Evolutionary conservation across 305 asterid genomes (phyloP), one percentile per base, ranked within the genome.

Genomic region (Fraxinus sp.): DNA sequence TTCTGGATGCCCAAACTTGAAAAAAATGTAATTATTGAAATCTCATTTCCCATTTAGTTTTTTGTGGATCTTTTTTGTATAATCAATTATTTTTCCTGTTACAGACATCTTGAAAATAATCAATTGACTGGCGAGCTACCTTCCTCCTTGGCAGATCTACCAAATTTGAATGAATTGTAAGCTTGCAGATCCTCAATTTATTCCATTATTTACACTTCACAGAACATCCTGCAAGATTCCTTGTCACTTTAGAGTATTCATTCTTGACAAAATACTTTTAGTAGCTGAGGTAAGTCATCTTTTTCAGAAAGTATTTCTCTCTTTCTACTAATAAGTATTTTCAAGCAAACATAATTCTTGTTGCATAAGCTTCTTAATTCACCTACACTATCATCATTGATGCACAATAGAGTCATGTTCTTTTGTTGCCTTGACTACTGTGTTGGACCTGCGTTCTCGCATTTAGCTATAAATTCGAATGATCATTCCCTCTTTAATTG

Each of bases 71-170:
- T 39, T 78, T 74, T 68, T 75, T 33, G 39, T 26, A 77, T 24
- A 64, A 81, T 73, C 83, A 79, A 79, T 82, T 70, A 82, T 66
- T 82, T 82, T 80, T 74, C 79, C 52, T 85, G 57, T 87, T 85
- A 84, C 91, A 96, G 99, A 86, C 99, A 95, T 88, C 91, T 96
- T 10, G 98, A 96, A 89, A 83, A 92, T 87, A 96, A 96, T 86
- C 88, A 81, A 81, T 88, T 96, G 89, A 91, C 90, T 49, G 97
- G 98, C 57, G 92, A 84, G 85, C 88, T 96, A 80, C 97, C 97
- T 88, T 81, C 91, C 84, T 89, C 95, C 80, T 87, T 96, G 89
- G 93, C 87, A 41, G 87, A 72, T 84, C 85, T 96, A 79, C 81
- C 93, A 39, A 92, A 91, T 87, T 85, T 96, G 86, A 90, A 89